Evolutionary conservation across 768 basidiomycete species (phyloP), one percentile per base, ranked within the genome.

Genomic region (Strobilomyces echinocephalus): DNA sequence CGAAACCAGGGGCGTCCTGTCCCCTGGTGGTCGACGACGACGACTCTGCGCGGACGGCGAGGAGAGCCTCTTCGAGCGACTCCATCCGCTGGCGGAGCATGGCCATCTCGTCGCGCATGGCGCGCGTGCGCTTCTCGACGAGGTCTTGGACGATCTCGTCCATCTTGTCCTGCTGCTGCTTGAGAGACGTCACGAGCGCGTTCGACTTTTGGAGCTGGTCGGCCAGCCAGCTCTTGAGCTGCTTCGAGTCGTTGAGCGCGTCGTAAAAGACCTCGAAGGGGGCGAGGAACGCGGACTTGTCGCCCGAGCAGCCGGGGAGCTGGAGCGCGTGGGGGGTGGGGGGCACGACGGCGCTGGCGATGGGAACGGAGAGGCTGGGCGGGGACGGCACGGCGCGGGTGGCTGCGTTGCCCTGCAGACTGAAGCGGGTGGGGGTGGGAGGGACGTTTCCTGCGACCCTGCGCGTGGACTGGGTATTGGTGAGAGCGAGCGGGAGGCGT

Each of bases 201-300:
- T 78, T 80, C 34, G 84, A 83, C 63, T 79, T 81, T 57, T 81
- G 77, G 33, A 91, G 71, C 69, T 92, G 89, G 42, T 88, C 86
- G 21, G 76, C 73, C 8, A 93, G 75, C 85, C 89, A 90, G 35
- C 67, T 62, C 71, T 91, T 91, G 53, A 93, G 79, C 63, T 88
- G 82, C 63, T 82, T 84, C 15, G 87, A 83, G 66, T 91, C 91
- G 50, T 84, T 79, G 31, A 94, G 79, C 4, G 89, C 85, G 54
- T 93, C 90, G 65, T 91, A 94, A 69, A 94, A 93, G 48, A 78
- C 69, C 62, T 87, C 88, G 59, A 93, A 94, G 3, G 88, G 90
- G 0, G 85, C 82, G 45, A 94, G 72, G 68, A 94, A 94, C 18
- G 88, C 84, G 1, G 80, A 74, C 65, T 86, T 89, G 63, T 86